Percentiles rank a stretch among this genome's conserved stretches.
Conservation (phyloP, 148 eudicot species). For the Heliosperma pusillum region DNA sequence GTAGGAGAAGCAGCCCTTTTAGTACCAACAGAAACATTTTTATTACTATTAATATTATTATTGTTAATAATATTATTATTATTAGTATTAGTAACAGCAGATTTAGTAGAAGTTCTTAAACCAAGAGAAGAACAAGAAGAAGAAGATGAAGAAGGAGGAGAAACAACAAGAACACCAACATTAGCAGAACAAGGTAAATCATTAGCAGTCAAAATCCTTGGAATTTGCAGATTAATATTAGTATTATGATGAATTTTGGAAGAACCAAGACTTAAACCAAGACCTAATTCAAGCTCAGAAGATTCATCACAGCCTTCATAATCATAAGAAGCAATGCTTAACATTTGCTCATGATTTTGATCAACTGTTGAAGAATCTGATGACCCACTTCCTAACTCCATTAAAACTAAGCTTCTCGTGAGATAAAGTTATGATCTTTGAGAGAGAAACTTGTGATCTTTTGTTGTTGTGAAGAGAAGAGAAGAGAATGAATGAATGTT, state of each 20-base stretch:
- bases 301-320: constrained; percentile 11
- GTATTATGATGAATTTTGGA: too few species aligned
- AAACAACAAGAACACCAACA: neutral
- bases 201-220: constrained; percentile 6
- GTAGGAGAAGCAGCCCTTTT: constrained; percentile 76
- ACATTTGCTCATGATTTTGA: neutral
- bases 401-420: neutral
- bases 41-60: neutral
- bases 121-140: constrained; percentile 6
- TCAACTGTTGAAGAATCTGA: constrained; percentile 5
- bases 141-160: neutral
- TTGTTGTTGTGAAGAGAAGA: too few species aligned
- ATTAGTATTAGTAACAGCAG: neutral
- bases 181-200: neutral
- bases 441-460: neutral
- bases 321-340: too few species aligned
- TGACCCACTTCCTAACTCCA: constrained; percentile 11
- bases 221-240: too few species aligned
- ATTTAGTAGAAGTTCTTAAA: neutral
- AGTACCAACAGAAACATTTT: constrained; percentile 43
- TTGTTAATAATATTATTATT: neutral
- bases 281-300: constrained; percentile 12
- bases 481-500: neutral
- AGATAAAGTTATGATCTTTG: neutral
- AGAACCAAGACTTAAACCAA: constrained; percentile 5